Evolutionary conservation across 1,284 basidiomycete species (phyloP).

Genomic region (Ceraceosorus guamensis): DNA sequence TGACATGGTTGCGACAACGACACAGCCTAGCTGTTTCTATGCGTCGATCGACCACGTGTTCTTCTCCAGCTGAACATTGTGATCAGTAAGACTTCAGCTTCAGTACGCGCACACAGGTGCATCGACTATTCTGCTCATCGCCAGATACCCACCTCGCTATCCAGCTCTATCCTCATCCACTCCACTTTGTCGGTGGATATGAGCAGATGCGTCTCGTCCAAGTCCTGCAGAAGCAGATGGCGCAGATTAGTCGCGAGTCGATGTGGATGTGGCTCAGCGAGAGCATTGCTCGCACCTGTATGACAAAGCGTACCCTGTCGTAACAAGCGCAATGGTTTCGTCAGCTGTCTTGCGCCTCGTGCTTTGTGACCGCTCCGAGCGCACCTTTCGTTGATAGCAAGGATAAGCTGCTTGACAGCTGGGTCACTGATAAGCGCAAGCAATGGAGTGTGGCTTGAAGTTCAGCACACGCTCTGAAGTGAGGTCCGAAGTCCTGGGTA

Average conservation of each 20-base stretch:
- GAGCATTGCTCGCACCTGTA: conserved; percentile 48
- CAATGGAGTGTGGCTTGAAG: too few relatives aligned
- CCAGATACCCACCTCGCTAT: conserved; percentile 61
- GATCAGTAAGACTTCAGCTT: too few relatives aligned
- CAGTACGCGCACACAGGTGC: not conserved
- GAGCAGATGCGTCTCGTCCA: conserved; percentile 75
- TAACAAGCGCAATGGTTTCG: too few relatives aligned
- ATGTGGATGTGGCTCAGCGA: too few relatives aligned
- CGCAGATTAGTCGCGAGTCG: too few relatives aligned
- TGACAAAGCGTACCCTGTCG: conserved; percentile 58
- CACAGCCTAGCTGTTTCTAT: not conserved
- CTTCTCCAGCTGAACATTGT: conserved; percentile 31
- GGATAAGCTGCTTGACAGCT: conserved; percentile 79
- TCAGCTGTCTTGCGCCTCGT: too few relatives aligned
- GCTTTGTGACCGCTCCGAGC: too few relatives aligned
- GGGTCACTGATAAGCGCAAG: conserved; percentile 59
- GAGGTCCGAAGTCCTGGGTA: too few relatives aligned
- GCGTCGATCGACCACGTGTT: conserved; percentile 39
- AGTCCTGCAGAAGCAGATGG: conserved; percentile 53
- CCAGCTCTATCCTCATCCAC: conserved; percentile 63
- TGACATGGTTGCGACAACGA: not conserved
- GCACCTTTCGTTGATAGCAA: conserved; percentile 64
- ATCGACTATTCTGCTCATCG: not conserved
- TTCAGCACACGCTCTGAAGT: too few relatives aligned
- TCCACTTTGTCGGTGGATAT: conserved; percentile 74